Conservation (phyloP, 805 yeast genomes). For the Candida maris region DNA sequence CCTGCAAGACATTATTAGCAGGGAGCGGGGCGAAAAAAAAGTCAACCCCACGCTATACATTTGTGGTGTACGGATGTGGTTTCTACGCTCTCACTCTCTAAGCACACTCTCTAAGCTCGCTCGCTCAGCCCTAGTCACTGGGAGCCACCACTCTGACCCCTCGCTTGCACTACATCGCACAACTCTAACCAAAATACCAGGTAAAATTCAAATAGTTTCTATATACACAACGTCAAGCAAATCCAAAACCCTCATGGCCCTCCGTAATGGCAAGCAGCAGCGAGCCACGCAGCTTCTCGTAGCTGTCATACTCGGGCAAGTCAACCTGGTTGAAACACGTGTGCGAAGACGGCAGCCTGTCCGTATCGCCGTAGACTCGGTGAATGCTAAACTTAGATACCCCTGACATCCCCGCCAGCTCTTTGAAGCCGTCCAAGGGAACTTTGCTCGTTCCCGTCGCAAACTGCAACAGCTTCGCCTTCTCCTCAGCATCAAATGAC, state of each 20-base stretch:
- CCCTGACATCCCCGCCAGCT: slow-evolving; percentile 83
- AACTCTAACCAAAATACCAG: neutral
- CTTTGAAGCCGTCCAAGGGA: slow-evolving; percentile 90
- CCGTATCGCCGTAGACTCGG: slow-evolving; percentile 79
- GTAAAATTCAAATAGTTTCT: too few relatives aligned
- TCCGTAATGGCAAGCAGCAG: slow-evolving; percentile 83
- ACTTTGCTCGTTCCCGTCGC: slow-evolving; percentile 97
- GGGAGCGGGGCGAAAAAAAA: too few relatives aligned
- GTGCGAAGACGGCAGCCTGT: slow-evolving; percentile 90
- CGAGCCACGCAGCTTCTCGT: slow-evolving; percentile 79
- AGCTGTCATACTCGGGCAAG: slow-evolving; percentile 87
- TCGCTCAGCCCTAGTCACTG: neutral
- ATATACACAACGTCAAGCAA: slow-evolving; percentile 43
- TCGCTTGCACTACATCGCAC: neutral
- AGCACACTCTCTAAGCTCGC: slow-evolving; percentile 4
- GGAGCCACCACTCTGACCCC: too few relatives aligned
- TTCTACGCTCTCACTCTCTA: too few relatives aligned
- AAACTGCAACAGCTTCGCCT: slow-evolving; percentile 91
- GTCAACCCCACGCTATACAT: too few relatives aligned
- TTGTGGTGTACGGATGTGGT: too few relatives aligned
- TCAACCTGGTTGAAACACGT: slow-evolving; percentile 96
- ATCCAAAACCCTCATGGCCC: slow-evolving; percentile 95
- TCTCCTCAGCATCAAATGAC: slow-evolving; percentile 88
- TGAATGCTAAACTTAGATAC: slow-evolving; percentile 83
- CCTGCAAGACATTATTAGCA: too few relatives aligned